phyloP scores from a whole-genome alignment of 805 yeast genomes.

The Starmerella stigmatis region DNA sequence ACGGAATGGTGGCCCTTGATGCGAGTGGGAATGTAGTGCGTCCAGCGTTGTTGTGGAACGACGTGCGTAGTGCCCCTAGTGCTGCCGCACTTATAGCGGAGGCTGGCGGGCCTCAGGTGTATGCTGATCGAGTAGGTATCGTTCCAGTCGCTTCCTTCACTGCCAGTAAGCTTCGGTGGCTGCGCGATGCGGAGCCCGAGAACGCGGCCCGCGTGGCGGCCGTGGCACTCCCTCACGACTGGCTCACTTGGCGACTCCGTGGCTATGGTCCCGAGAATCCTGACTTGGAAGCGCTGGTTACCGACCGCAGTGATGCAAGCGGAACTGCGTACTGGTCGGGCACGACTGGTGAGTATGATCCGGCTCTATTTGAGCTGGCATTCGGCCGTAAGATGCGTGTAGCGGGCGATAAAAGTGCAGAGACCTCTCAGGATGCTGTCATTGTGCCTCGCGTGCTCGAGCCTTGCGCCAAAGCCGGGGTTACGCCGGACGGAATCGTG shows the following conservation, averaged over 20 bases:
- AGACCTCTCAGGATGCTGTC: slow-evolving; percentile 12
- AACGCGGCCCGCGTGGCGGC: slow-evolving; percentile 22
- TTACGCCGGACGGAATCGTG: slow-evolving; percentile 11
- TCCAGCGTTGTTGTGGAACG: slow-evolving; percentile 25
- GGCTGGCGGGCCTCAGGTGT: slow-evolving; percentile 23
- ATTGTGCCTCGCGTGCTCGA: slow-evolving; percentile 23
- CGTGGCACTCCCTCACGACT: slow-evolving; percentile 25
- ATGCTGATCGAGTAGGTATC: slow-evolving; percentile 23
- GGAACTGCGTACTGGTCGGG: slow-evolving; percentile 27
- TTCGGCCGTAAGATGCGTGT: slow-evolving; percentile 23
- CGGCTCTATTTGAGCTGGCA: slow-evolving; percentile 22
- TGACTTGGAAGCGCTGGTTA: slow-evolving; percentile 21
- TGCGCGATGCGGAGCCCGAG: slow-evolving; percentile 24
- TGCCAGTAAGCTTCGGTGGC: slow-evolving; percentile 25
- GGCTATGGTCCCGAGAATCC: slow-evolving; percentile 25
- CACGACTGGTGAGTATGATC: slow-evolving; percentile 16
- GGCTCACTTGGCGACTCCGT: slow-evolving; percentile 24
- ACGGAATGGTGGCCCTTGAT: slow-evolving; percentile 24
- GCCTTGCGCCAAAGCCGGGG: slow-evolving; percentile 18
- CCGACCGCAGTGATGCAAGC: slow-evolving; percentile 26
- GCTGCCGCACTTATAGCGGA: slow-evolving; percentile 22
- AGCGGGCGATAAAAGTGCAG: slow-evolving; percentile 11
- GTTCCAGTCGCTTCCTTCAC: slow-evolving; percentile 27
- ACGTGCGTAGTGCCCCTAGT: slow-evolving; percentile 22
- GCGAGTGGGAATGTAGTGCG: slow-evolving; percentile 21